Percentiles rank a stretch among this genome's conserved stretches.
phyloP scores from a whole-genome alignment of 2,329 filamentous ascomycete genomes.

The Fusarium piperis region DNA sequence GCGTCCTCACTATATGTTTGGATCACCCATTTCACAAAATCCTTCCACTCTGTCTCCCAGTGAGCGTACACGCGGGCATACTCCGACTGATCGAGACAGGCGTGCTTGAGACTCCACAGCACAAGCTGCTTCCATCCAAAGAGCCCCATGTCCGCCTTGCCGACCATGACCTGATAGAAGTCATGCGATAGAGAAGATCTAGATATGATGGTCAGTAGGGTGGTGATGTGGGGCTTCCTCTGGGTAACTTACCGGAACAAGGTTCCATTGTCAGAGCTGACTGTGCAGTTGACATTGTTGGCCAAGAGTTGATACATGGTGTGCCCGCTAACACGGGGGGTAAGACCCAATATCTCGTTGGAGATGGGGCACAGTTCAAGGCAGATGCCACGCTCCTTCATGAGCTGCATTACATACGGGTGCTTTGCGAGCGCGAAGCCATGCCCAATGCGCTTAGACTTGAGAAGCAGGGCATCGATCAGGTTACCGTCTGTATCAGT shows the following conservation, averaged over 20 bases:
- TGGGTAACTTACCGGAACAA: conserved; percentile 68
- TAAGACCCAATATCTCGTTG: conserved; percentile 78
- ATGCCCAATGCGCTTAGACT: conserved; percentile 77
- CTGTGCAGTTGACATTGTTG: conserved; percentile 77
- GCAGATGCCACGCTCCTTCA: conserved; percentile 71
- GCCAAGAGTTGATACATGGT: conserved; percentile 74
- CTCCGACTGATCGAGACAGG: conserved; percentile 60
- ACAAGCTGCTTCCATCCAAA: conserved; percentile 76
- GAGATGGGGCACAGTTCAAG: conserved; percentile 83
- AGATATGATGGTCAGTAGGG: conserved; percentile 1
- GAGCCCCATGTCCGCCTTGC: conserved; percentile 71
- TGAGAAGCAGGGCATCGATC: conserved; percentile 72
- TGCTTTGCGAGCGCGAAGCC: conserved; percentile 76
- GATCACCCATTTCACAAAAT: conserved; percentile 65
- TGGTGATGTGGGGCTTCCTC: background rate
- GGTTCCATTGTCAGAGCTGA: conserved; percentile 80
- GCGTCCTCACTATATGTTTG: conserved; percentile 46
- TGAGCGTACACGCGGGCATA: conserved; percentile 48
- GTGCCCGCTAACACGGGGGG: conserved; percentile 71
- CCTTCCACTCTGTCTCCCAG: conserved; percentile 67
- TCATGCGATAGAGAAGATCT: conserved; percentile 79
- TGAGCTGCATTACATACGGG: conserved; percentile 70
- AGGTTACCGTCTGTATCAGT: conserved; percentile 73
- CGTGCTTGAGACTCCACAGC: conserved; percentile 70
- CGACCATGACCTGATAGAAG: conserved; percentile 80